Conservation (phyloP, 1,284 basidiomycete species). For the Cryptococcus sp. region DNA sequence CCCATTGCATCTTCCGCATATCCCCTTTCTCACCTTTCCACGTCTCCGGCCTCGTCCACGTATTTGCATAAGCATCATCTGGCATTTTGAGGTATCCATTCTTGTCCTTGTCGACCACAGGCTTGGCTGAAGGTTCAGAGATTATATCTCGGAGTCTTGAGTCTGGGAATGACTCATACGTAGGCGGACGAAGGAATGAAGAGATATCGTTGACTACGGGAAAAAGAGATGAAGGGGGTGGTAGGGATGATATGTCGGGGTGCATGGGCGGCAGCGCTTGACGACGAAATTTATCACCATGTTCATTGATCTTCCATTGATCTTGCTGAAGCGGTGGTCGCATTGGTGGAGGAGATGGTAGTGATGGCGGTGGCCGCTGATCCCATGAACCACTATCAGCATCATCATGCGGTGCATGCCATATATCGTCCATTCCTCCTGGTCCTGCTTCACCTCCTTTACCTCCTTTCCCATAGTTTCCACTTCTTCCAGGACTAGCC, state of each 20-base stretch:
- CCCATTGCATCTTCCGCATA: conserved; percentile 28
- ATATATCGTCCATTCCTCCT: not conserved
- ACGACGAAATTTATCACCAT: conserved; percentile 24
- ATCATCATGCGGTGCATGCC: not conserved
- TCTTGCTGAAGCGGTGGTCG: too few relatives aligned
- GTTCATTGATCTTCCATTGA: conserved; percentile 20
- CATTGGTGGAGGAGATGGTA: too few relatives aligned
- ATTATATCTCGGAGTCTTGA: conserved; percentile 25
- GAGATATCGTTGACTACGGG: conserved; percentile 26
- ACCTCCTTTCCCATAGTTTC: too few relatives aligned
- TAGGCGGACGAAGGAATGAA: conserved; percentile 17
- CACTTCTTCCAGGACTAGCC: too few relatives aligned
- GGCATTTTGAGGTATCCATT: conserved; percentile 5
- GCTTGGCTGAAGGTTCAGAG: conserved; percentile 12
- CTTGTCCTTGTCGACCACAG: not conserved
- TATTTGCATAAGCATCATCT: conserved; percentile 18
- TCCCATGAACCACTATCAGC: not conserved
- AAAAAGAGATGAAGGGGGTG: conserved; percentile 23
- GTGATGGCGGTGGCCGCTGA: too few relatives aligned
- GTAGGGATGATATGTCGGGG: conserved; percentile 26
- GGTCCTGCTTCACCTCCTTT: too few relatives aligned
- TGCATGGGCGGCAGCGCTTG: conserved; percentile 29
- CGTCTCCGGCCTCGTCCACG: conserved; percentile 32
- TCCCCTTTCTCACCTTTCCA: conserved; percentile 26
- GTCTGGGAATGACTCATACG: conserved; percentile 21